These are phyloP conservation scores for Jaenimonas drosophilae DNA, from an alignment of 208 protist species.

Conservation along the genomic window DNA sequence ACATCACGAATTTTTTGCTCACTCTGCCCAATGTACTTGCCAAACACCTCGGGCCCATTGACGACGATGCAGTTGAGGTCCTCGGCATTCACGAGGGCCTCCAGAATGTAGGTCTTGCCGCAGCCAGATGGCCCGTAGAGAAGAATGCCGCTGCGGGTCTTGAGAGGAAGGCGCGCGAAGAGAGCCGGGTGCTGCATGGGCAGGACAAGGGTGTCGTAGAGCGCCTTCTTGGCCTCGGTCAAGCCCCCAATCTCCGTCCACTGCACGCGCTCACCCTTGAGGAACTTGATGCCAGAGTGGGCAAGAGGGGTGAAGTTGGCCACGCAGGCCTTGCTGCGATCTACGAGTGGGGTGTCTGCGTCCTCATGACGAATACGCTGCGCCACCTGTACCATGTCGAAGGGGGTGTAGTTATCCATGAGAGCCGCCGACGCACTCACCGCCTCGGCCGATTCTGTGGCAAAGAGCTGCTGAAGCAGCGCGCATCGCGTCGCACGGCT, in stretches of 20 bases:
- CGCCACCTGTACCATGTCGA: constrained; percentile 59
- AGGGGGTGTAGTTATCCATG: constrained; percentile 88
- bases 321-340: constrained; percentile 19
- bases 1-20: constrained; percentile 90
- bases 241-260: constrained; percentile 89
- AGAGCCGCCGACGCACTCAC: constrained; percentile 26
- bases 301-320: constrained; percentile 62
- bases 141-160: constrained; percentile 86
- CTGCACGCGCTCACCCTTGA: constrained; percentile 49
- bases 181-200: constrained; percentile 90
- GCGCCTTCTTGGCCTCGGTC: constrained; percentile 86
- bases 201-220: constrained; percentile 93
- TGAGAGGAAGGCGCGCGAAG: constrained; percentile 85
- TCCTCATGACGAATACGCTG: constrained; percentile 23
- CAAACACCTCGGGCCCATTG: constrained; percentile 92
- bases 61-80: constrained; percentile 86
- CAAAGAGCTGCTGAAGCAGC: constrained; percentile 49
- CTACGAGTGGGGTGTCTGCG: constrained; percentile 10
- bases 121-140: constrained; percentile 91
- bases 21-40: constrained; percentile 92
- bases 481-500: constrained; percentile 27
- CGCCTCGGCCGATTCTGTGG: constrained; percentile 12
- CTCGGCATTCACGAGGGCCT: constrained; percentile 68
- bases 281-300: constrained; percentile 76
- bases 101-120: constrained; percentile 86